Base-by-base conservation (phyloP, 306 rosid genomes). In the Vigna unguiculata region DNA sequence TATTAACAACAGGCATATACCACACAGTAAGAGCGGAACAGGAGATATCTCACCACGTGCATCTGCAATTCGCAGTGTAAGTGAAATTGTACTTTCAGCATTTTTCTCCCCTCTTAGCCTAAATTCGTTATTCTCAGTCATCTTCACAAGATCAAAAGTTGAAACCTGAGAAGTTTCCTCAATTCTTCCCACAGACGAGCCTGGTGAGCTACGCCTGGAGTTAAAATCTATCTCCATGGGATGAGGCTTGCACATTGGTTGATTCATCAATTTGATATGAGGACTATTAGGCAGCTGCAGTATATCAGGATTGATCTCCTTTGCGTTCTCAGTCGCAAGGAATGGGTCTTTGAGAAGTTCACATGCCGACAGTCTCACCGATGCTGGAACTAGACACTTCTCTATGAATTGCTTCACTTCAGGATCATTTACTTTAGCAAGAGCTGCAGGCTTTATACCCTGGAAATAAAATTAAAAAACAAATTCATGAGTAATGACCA, bases 361-460 rank as follows among this genome's bases (percentile, higher is more conserved):
- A 14, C 82, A 58, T 16, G 98, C 98, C 20, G 90, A 71, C 75
- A 81, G 52, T 86, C 99, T 89, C 89, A 68, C 49, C 36, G 96
- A 77, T 61, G 90, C 91, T 57, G 97, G 96, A 86, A 79, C 97
- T 54, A 95, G 74, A 85, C 98, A 95, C 82, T 87, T 95, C 82
- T 91, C 97, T 21, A 95, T 95, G 82, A 95, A 92, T 78, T 82
- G 89, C 87, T 85, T 95, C 49, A 89, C 84, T 82, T 88, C 77
- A 4, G 86, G 90, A 72, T 92, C 91, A 61, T 13, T 78, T 78
- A 95, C 97, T 83, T 86, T 91, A 24, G 74, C 53, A 20, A 95
- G 98, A 43, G 98, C 80, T 71, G 96, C 90, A 24, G 99, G 99
- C 84, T 83, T 92, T 79, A 89, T 76, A 52, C 98, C 99, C 99